Conservation (phyloP, 2,329 filamentous ascomycete genomes). For the Fusarium sp. region DNA sequence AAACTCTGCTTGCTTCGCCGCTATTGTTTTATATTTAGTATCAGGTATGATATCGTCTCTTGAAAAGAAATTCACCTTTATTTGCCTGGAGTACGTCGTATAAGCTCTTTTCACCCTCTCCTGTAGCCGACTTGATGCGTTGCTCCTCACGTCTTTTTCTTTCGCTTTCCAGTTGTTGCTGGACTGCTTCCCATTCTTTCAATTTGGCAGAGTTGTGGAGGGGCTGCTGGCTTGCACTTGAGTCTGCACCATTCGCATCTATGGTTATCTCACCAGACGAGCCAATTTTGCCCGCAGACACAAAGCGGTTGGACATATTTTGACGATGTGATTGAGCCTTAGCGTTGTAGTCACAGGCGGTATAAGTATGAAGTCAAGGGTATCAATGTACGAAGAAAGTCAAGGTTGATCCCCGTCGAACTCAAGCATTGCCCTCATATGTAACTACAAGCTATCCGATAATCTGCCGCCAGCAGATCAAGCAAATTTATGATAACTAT, state of each 20-base stretch:
- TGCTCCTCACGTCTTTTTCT: conserved; percentile 66
- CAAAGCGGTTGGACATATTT: conserved; percentile 66
- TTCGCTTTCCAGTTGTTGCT: conserved; percentile 73
- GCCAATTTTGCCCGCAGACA: conserved; percentile 65
- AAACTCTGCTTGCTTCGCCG: conserved; percentile 84
- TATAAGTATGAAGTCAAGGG: not conserved
- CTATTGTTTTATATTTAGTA: conserved; percentile 54
- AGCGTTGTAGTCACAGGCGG: not conserved
- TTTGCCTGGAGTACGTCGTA: conserved; percentile 85
- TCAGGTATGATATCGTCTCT: not conserved
- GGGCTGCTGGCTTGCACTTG: conserved; percentile 27
- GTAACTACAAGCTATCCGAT: conserved; percentile 11
- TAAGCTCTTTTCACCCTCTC: conserved; percentile 68
- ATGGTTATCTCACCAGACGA: conserved; percentile 44
- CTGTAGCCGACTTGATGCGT: conserved; percentile 57
- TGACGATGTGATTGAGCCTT: not conserved
- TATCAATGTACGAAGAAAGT: not conserved
- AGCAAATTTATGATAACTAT: not conserved
- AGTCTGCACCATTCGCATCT: conserved; percentile 24
- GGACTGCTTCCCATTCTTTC: conserved; percentile 73
- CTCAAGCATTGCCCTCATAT: not conserved
- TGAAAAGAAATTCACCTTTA: conserved; percentile 68
- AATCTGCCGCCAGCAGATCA: conserved; percentile 21
- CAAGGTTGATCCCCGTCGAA: not conserved
- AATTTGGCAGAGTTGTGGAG: conserved; percentile 43